Base-by-base conservation (phyloP, 2,329 filamentous ascomycete species). In the Trichoderma endophyticum region DNA sequence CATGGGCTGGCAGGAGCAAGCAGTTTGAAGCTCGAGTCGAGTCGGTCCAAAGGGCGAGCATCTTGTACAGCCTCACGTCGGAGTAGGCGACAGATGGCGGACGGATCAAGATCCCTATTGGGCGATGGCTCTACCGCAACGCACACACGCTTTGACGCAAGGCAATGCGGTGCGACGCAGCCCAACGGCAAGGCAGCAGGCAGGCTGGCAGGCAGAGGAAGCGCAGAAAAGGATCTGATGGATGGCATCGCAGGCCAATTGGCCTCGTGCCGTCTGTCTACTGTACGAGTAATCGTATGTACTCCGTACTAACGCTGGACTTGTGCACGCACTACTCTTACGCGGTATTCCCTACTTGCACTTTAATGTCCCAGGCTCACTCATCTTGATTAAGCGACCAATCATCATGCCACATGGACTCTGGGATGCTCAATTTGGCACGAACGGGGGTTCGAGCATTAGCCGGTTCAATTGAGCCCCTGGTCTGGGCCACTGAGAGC, bases 341-440 rank as follows among this genome's bases (percentile, higher is more conserved):
- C 34, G 63, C 64, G 64, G 64, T 48, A 51, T 21, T 60, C 18
- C 57, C 57, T 59, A 54, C 30, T 28, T 61, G 32, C 61, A 63
- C 59, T 70, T 56, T 63, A 71, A 71, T 71, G 54, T 57, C 36
- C 26, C 32, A 59, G 60, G 43, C 48, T 63, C 48, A 24, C 48
- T 59, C 68, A 43, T 64, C 48, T 64, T 71, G 60, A 21, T 64
- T 12, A 71, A 71, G 56, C 60, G 60, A 11, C 68, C 68, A 71
- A 71, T 71, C 59, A 70, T 21, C 26, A 62, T n/a, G 57, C 57
- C 67, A 54, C 67, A 70, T 70, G 67, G 67, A 62, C 67, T 70
- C 67, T 15, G 21, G 67, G 67, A 70, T 70, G 57, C 67, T 70
- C 57, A 62, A 70, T 70, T 62, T 70, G 67, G 67, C 39, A 62